Conservation (phyloP, 2,329 filamentous ascomycete genomes). For the Epichloe elymi region DNA sequence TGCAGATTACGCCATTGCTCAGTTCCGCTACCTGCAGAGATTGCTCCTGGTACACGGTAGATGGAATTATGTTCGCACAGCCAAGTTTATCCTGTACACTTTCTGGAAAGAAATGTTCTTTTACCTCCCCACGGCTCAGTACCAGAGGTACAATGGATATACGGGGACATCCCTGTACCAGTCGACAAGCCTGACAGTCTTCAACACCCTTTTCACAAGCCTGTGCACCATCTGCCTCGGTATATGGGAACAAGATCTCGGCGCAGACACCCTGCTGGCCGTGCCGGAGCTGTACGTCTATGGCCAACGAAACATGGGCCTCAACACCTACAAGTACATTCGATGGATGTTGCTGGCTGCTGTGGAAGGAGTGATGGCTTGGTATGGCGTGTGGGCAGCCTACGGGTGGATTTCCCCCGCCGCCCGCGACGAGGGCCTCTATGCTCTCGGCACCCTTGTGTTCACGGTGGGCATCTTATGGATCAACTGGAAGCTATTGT, state of each 20-base stretch:
- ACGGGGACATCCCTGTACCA: slow-evolving; percentile 88
- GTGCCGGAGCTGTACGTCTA: slow-evolving; percentile 83
- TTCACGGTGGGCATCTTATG: slow-evolving; percentile 59
- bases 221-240: slow-evolving; percentile 80
- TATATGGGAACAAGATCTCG: slow-evolving; percentile 82
- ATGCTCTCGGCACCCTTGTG: slow-evolving; percentile 58
- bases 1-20: slow-evolving; percentile 82
- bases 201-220: slow-evolving; percentile 90
- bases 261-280: slow-evolving; percentile 73
- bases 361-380: slow-evolving; percentile 60
- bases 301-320: slow-evolving; percentile 58
- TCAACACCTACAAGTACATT: slow-evolving; percentile 62
- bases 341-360: slow-evolving; percentile 68
- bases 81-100: slow-evolving; percentile 78
- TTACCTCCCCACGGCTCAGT: slow-evolving; percentile 73
- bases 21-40: slow-evolving; percentile 81
- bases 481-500: slow-evolving; percentile 67
- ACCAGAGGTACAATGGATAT: slow-evolving; percentile 73
- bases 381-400: slow-evolving; percentile 47
- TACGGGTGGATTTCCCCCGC: slow-evolving; percentile 33
- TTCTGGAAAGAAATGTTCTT: slow-evolving; percentile 87
- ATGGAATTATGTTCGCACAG: slow-evolving; percentile 82
- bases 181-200: slow-evolving; percentile 72
- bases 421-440: slow-evolving; percentile 55
- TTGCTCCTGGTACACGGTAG: slow-evolving; percentile 73